Evolutionary conservation across 352 stramenopile species (phyloP).

Genomic region (Pythium sukuiense): DNA sequence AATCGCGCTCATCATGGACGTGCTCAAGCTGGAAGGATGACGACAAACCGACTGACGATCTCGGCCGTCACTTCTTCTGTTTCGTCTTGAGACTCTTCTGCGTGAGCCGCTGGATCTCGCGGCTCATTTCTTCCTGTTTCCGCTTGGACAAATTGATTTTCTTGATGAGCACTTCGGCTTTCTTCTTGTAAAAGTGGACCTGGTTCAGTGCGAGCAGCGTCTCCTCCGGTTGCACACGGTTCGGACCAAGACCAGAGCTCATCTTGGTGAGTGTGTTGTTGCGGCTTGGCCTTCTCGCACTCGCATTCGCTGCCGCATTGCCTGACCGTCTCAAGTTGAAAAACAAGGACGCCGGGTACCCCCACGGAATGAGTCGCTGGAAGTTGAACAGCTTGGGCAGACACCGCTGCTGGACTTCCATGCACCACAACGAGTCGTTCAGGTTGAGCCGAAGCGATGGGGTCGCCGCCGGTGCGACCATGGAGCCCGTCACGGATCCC

Average conservation of each 20-base stretch:
- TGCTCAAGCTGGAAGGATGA: slow-evolving; percentile 68
- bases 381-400: slow-evolving; percentile 48
- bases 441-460: slow-evolving; percentile 16
- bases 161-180: slow-evolving; percentile 62
- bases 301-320: not conserved
- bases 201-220: slow-evolving; percentile 53
- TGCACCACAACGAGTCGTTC: slow-evolving; percentile 17
- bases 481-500: not conserved
- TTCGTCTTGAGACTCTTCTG: slow-evolving; percentile 48
- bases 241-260: slow-evolving; percentile 8
- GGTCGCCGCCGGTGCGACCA: slow-evolving; percentile 10
- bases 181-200: slow-evolving; percentile 63
- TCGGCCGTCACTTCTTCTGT: slow-evolving; percentile 10
- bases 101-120: slow-evolving; percentile 62
- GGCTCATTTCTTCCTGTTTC: slow-evolving; percentile 68
- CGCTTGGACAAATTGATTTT: slow-evolving; percentile 61
- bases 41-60: not conserved
- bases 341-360: slow-evolving; percentile 22
- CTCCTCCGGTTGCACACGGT: slow-evolving; percentile 53
- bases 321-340: slow-evolving; percentile 16
- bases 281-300: slow-evolving; percentile 14
- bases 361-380: slow-evolving; percentile 37
- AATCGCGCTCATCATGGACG: slow-evolving; percentile 79
- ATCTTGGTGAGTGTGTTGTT: slow-evolving; percentile 16
- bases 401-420: slow-evolving; percentile 34